phyloP scores from a whole-genome alignment of 202 grass and related monocot species.

The Zoysia matrella region DNA sequence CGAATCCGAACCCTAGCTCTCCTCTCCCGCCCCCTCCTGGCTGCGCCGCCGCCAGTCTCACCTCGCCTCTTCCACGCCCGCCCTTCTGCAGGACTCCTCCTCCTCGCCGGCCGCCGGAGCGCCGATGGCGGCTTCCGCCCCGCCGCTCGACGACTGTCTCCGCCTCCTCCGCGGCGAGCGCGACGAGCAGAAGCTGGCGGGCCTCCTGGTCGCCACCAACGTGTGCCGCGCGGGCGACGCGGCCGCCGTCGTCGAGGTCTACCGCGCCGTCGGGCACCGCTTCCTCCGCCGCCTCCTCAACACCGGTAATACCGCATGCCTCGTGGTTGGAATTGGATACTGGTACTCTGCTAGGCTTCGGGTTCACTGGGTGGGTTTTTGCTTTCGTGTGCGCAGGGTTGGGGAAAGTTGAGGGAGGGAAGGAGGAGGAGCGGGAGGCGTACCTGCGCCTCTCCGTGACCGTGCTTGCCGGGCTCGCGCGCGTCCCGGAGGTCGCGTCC shows the following conservation, averaged over 20 bases:
- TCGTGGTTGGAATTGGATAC: not conserved
- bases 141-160: slow-evolving; percentile 65
- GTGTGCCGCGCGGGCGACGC: slow-evolving; percentile 62
- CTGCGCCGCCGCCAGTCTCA: not conserved
- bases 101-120: not conserved
- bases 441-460: slow-evolving; percentile 73
- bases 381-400: slow-evolving; percentile 50
- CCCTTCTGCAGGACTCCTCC: slow-evolving; percentile 42
- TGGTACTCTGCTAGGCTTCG: not conserved
- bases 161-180: slow-evolving; percentile 66
- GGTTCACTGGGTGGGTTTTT: not conserved
- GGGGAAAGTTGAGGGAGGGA: slow-evolving; percentile 60
- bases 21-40: not conserved
- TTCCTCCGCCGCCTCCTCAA: slow-evolving; percentile 79
- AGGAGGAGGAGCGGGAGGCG: slow-evolving; percentile 74
- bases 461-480: slow-evolving; percentile 70
- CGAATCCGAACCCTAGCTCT: slow-evolving; percentile 17
- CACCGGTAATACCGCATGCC: slow-evolving; percentile 47
- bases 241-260: slow-evolving; percentile 59
- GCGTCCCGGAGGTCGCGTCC: slow-evolving; percentile 68
- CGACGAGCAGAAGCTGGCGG: slow-evolving; percentile 90
- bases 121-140: slow-evolving; percentile 11
- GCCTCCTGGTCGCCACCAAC: slow-evolving; percentile 83
- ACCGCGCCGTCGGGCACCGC: slow-evolving; percentile 60
- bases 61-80: slow-evolving; percentile 8